A percentile compares a stretch with the other conserved stretches of the same genome.
These are phyloP conservation scores for Mucor velutinosus DNA, from an alignment of 371 early-diverging fungal genomes.

Conservation along the genomic window DNA sequence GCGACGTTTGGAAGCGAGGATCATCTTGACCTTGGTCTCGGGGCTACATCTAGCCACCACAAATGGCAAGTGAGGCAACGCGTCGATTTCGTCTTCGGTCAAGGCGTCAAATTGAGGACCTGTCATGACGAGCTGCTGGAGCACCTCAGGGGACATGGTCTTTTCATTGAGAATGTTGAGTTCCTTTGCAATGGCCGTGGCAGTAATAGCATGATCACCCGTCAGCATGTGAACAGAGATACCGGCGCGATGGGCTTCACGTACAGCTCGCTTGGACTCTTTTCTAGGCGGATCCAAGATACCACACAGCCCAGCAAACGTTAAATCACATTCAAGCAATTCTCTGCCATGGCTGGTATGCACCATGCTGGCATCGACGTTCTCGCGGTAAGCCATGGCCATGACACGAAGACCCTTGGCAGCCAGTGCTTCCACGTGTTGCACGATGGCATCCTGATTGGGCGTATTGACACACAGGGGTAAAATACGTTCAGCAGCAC, in stretches of 20 bases:
- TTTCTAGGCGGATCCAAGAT: slow-evolving; percentile 90
- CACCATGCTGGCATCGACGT: neutral
- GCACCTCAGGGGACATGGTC: slow-evolving; percentile 38
- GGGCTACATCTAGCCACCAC: slow-evolving; percentile 95
- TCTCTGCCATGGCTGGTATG: slow-evolving; percentile 3
- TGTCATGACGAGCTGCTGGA: slow-evolving; percentile 73
- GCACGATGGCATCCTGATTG: slow-evolving; percentile 16
- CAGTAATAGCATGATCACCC: slow-evolving; percentile 91
- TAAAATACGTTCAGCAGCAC: slow-evolving; percentile 74
- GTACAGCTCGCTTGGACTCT: slow-evolving; percentile 74
- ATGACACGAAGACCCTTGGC: slow-evolving; percentile 56
- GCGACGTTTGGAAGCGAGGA: slow-evolving; percentile 84
- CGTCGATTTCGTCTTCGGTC: slow-evolving; percentile 41
- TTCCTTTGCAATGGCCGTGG: slow-evolving; percentile 88
- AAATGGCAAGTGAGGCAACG: slow-evolving; percentile 63
- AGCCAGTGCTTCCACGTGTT: slow-evolving; percentile 27
- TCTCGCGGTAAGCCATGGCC: slow-evolving; percentile 62
- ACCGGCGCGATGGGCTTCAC: slow-evolving; percentile 87
- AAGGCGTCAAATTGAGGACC: slow-evolving; percentile 76
- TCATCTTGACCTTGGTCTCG: slow-evolving; percentile 96
- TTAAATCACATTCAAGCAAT: slow-evolving; percentile 65
- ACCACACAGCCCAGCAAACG: slow-evolving; percentile 86
- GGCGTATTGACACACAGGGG: slow-evolving; percentile 51
- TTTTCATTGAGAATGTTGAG: slow-evolving; percentile 77
- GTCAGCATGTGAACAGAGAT: slow-evolving; percentile 94